phyloP scores from a whole-genome alignment of 352 stramenopile genomes.

The Phytophthora citricola region DNA sequence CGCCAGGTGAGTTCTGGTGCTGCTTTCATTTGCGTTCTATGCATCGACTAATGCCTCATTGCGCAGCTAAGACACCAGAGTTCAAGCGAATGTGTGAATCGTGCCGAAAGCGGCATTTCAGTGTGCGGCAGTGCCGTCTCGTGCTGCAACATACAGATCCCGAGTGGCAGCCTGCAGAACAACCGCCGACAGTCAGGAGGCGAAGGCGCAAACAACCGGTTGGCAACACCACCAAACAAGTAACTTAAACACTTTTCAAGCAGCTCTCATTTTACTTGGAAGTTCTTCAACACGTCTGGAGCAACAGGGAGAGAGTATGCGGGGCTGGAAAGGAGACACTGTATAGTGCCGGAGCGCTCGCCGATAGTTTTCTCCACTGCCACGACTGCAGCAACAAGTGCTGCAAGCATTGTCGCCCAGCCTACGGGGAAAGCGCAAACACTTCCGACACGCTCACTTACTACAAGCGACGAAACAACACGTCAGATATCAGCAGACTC shows the following conservation, averaged over 20 bases:
- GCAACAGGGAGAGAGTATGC: constrained; percentile 20
- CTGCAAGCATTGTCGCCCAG: constrained; percentile 6
- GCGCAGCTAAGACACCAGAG: constrained; percentile 20
- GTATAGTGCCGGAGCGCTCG: constrained; percentile 8
- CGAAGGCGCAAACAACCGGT: constrained; percentile 34
- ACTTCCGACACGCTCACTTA: constrained; percentile 16
- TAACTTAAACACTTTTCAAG: constrained; percentile 38
- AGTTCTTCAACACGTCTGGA: constrained; percentile 31
- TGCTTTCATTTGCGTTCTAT: neutral
- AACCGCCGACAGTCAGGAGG: constrained; percentile 28
- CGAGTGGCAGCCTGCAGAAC: constrained; percentile 61
- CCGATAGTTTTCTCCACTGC: constrained; percentile 20
- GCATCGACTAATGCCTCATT: constrained; percentile 5
- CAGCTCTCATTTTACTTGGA: constrained; percentile 32
- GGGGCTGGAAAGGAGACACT: constrained; percentile 30
- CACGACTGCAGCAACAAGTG: constrained; percentile 12
- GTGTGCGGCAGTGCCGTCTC: constrained; percentile 71
- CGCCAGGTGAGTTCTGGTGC: constrained; percentile 28
- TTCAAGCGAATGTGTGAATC: constrained; percentile 78
- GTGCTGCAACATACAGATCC: constrained; percentile 68
- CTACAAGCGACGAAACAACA: constrained; percentile 18
- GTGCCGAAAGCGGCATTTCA: constrained; percentile 73
- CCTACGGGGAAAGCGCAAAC: neutral
- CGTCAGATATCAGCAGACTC: constrained; percentile 9
- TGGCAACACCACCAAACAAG: constrained; percentile 24